Evolutionary conservation across 2,329 filamentous ascomycete genomes (phyloP).

Genomic region (Xylaria sp.): DNA sequence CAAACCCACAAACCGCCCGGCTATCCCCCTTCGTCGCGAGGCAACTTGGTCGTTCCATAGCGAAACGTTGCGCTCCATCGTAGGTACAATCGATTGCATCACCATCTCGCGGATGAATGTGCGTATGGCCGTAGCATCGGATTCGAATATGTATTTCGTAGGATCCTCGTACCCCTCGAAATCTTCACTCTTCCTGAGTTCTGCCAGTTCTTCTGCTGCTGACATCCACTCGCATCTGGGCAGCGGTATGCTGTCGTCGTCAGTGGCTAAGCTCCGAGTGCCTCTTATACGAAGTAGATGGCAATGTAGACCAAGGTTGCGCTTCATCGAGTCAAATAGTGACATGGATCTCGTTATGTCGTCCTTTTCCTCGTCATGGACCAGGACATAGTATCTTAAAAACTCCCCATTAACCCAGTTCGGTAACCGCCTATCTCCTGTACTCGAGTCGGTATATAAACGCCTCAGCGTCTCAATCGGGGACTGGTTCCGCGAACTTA

Average conservation of each 20-base stretch:
- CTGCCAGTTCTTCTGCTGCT: slow-evolving; percentile 82
- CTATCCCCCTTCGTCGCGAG: slow-evolving; percentile 85
- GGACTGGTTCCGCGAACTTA: slow-evolving; percentile 84
- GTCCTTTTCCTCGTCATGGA: slow-evolving; percentile 95
- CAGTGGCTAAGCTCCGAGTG: slow-evolving; percentile 84
- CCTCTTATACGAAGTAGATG: slow-evolving; percentile 88
- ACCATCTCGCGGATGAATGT: slow-evolving; percentile 95
- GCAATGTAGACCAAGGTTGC: slow-evolving; percentile 96
- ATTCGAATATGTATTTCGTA: slow-evolving; percentile 86
- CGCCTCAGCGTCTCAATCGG: slow-evolving; percentile 88
- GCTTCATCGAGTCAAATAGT: slow-evolving; percentile 98
- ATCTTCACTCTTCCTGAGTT: slow-evolving; percentile 74
- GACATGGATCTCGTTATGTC: slow-evolving; percentile 90
- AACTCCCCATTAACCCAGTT: slow-evolving; percentile 92
- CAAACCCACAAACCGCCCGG: slow-evolving; percentile 92
- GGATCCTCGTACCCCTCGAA: slow-evolving; percentile 77
- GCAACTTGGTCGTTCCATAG: slow-evolving; percentile 98
- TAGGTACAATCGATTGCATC: slow-evolving; percentile 91
- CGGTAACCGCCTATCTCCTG: slow-evolving; percentile 77
- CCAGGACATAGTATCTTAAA: slow-evolving; percentile 92
- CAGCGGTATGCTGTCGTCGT: slow-evolving; percentile 87
- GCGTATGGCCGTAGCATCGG: slow-evolving; percentile 86
- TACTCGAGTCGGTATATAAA: slow-evolving; percentile 85
- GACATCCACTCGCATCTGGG: slow-evolving; percentile 90
- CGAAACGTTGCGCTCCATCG: slow-evolving; percentile 92